Percentiles rank a stretch among this genome's conserved stretches.
Evolutionary conservation across 768 basidiomycete genomes (phyloP).

Genomic region (Collybia nuda): DNA sequence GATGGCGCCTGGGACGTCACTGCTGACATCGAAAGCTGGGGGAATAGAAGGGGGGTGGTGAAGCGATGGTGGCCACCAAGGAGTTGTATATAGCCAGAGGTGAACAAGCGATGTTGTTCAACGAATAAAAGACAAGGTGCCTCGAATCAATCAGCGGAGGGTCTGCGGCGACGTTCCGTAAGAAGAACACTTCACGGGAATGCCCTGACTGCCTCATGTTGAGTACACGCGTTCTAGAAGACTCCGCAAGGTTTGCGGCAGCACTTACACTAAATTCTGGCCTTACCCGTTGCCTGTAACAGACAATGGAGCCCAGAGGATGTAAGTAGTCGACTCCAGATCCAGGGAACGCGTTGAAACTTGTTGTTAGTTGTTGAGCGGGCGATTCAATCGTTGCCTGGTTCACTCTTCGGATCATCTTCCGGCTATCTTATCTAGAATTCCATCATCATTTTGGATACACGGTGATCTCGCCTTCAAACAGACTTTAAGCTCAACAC

Average conservation of each 20-base stretch:
- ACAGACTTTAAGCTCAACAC: too few relatives aligned
- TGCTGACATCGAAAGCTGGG: slow-evolving; percentile 34
- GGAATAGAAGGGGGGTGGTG: slow-evolving; percentile 5
- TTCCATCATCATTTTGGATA: slow-evolving; percentile 6
- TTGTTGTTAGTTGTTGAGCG: slow-evolving; percentile 15
- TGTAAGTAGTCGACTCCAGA: slow-evolving; percentile 3
- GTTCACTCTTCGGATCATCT: slow-evolving; percentile 16
- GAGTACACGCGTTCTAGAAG: slow-evolving; percentile 46
- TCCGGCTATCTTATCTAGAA: slow-evolving; percentile 18
- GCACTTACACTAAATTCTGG: slow-evolving; percentile 23
- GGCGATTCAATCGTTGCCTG: neutral
- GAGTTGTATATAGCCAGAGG: slow-evolving; percentile 3
- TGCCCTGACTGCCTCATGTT: slow-evolving; percentile 57
- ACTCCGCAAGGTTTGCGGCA: slow-evolving; percentile 9
- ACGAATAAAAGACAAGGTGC: slow-evolving; percentile 8
- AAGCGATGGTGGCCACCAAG: slow-evolving; percentile 10
- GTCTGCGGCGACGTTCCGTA: slow-evolving; percentile 17
- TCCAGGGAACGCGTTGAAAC: slow-evolving; percentile 6
- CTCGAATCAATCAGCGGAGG: slow-evolving; percentile 20
- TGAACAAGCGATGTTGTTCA: slow-evolving; percentile 12
- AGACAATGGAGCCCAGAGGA: slow-evolving; percentile 11
- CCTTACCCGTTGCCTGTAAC: slow-evolving; percentile 8
- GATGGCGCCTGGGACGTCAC: slow-evolving; percentile 25
- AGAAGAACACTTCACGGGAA: slow-evolving; percentile 34
- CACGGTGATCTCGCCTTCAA: too few relatives aligned